Evolutionary conservation across 2,329 filamentous ascomycete genomes (phyloP), one percentile per base, ranked within the genome.

Genomic region (Botrytis aclada): DNA sequence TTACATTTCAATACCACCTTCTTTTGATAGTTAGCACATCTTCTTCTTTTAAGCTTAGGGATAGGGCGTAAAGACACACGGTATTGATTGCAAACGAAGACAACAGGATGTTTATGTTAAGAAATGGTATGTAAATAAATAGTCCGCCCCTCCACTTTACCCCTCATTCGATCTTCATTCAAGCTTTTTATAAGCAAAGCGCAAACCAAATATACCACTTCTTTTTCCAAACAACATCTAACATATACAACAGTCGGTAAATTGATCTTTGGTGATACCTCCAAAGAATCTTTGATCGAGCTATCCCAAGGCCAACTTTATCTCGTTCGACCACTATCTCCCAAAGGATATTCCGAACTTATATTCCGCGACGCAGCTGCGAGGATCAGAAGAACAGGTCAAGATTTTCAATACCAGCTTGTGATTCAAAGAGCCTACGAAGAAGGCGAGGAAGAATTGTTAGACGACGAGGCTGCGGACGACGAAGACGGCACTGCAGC

Each of bases 311-410:
- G 96, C 81, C 95, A 98, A 83, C 93, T 99, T 62, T 99, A 98
- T 83, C 92, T 99, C 77, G 96, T 99, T 79, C 93, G 96, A 79
- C 96, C 96, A 18, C 89, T 94, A 67, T 98, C 95, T 12, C 94
- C 95, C 73, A 99, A 99, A 83, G 96, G 96, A 77, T 98, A 98
- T 82, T 98, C 95, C 1, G 96, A 99, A 83, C 94, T 98, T 81
- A 97, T 99, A 83, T 99, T 98, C 87, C 97, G 96, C 83, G 96
- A 99, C 89, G 92, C 94, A 56, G 93, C 94, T 64, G 94, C 95
- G 70, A 94, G 92, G 76, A 97, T 99, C 80, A 92, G 97, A 76
- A 90, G 93, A 76, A 98, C 96, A 25, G 95, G 93, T 32, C 95
- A 97, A 82, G 94, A 98, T 71, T 98, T 93, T 80, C 95, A 99